Evolutionary conservation across 345 rosid species (phyloP).

Genomic region (Gossypium bickii): DNA sequence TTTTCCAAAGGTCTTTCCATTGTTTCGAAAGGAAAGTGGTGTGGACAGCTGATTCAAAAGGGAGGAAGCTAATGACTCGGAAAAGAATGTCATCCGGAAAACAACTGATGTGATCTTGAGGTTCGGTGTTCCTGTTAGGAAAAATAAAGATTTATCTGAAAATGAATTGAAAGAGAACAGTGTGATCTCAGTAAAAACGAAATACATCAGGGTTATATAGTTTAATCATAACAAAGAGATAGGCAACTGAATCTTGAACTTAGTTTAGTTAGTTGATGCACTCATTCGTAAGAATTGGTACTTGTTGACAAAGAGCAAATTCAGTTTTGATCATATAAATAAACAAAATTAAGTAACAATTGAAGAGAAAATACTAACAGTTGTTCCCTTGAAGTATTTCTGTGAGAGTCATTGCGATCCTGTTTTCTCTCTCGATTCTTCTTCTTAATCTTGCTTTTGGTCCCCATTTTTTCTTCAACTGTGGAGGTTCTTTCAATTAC

Average conservation of each 20-base stretch:
- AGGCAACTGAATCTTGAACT: too few relatives aligned
- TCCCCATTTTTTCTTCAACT: too few relatives aligned
- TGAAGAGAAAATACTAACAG: not conserved
- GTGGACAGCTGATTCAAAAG: not conserved
- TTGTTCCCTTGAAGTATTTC: not conserved
- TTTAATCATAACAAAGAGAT: too few relatives aligned
- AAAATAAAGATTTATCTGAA: not conserved
- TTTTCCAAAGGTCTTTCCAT: conserved; percentile 9
- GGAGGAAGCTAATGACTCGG: not conserved
- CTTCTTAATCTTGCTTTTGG: not conserved
- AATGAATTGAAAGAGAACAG: not conserved
- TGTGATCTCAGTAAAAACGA: too few relatives aligned
- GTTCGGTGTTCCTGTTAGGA: not conserved
- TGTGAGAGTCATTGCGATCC: not conserved
- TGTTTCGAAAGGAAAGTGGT: conserved; percentile 4
- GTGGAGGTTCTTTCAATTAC: too few relatives aligned
- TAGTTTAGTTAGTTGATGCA: not conserved
- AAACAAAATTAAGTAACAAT: not conserved
- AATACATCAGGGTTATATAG: too few relatives aligned
- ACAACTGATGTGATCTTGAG: conserved; percentile 2
- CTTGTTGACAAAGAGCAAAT: not conserved
- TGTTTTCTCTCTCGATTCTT: not conserved
- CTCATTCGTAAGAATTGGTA: too few relatives aligned
- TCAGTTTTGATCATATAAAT: not conserved
- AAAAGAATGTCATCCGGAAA: not conserved